Conservation (phyloP, 2,329 filamentous ascomycete genomes). For the Pseudogymnoascus sp. region DNA sequence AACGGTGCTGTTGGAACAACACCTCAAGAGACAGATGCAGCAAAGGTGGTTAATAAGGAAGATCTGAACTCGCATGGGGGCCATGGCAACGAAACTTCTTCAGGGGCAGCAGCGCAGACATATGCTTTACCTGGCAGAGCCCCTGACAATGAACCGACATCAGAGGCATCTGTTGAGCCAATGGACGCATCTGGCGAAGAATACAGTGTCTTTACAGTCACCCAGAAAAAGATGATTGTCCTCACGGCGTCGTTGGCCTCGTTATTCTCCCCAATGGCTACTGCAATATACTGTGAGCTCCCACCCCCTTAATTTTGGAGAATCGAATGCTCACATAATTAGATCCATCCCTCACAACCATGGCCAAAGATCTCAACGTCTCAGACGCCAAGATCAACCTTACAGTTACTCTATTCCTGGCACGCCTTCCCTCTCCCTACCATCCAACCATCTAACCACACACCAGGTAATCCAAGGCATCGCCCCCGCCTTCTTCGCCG, state of each 20-base stretch:
- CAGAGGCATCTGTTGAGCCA: neutral
- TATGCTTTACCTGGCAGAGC: neutral
- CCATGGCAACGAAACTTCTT: neutral
- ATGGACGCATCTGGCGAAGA: neutral
- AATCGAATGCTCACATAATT: constrained; percentile 33
- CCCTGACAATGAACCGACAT: neutral
- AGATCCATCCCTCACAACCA: constrained; percentile 32
- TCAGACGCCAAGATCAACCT: constrained; percentile 21
- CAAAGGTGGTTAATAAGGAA: neutral
- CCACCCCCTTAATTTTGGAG: constrained; percentile 39
- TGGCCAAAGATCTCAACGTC: constrained; percentile 21
- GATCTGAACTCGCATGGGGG: neutral
- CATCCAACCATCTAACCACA: constrained; percentile 35
- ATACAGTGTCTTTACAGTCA: constrained; percentile 12
- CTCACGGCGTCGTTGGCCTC: constrained; percentile 41
- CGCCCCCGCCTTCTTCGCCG: constrained; percentile 47
- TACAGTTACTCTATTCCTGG: constrained; percentile 2
- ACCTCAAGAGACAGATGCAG: neutral
- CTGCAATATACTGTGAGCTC: constrained; percentile 46
- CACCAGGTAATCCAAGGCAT: constrained; percentile 48
- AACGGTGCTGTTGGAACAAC: neutral
- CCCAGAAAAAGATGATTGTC: constrained; percentile 39
- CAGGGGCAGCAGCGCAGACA: neutral
- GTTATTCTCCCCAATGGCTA: constrained; percentile 47
- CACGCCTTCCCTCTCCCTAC: constrained; percentile 19